Evolutionary conservation across 208 protist genomes (phyloP).

Genomic region (Chromosphaera perkinsii): DNA sequence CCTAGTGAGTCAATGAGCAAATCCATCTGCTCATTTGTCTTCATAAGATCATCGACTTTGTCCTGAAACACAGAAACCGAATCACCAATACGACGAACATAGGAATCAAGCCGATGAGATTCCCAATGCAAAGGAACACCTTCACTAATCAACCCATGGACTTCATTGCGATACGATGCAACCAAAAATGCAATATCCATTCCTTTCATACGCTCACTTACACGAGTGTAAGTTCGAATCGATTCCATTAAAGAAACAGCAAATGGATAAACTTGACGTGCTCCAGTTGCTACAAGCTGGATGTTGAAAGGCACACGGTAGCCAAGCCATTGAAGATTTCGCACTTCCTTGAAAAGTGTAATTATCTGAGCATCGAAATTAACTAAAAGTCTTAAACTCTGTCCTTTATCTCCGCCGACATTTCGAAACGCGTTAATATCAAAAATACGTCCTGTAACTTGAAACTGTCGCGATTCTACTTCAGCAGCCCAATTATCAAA

Average conservation of each 20-base stretch:
- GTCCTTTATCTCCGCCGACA: not conserved
- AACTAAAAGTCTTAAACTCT: conserved; percentile 48
- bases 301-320: conserved; percentile 60
- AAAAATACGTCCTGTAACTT: conserved; percentile 30
- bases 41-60: conserved; percentile 48
- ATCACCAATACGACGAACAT: conserved; percentile 49
- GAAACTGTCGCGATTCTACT: conserved; percentile 31
- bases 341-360: conserved; percentile 71
- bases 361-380: conserved; percentile 69
- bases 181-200: too few relatives aligned
- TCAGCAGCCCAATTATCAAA: conserved; percentile 53
- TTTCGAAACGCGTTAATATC: not conserved
- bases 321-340: conserved; percentile 54
- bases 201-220: conserved; percentile 9
- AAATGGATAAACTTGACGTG: conserved; percentile 59
- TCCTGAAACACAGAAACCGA: conserved; percentile 53
- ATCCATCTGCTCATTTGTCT: too few relatives aligned
- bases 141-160: conserved; percentile 57
- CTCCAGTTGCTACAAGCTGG: conserved; percentile 31
- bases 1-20: too few relatives aligned
- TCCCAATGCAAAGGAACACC: conserved; percentile 54
- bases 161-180: conserved; percentile 45
- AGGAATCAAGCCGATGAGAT: conserved; percentile 55
- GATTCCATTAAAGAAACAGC: conserved; percentile 62
- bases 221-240: conserved; percentile 50